Evolutionary conservation across 1,284 basidiomycete species (phyloP), one percentile per base, ranked within the genome.

Genomic region (Trametes hirsuta): DNA sequence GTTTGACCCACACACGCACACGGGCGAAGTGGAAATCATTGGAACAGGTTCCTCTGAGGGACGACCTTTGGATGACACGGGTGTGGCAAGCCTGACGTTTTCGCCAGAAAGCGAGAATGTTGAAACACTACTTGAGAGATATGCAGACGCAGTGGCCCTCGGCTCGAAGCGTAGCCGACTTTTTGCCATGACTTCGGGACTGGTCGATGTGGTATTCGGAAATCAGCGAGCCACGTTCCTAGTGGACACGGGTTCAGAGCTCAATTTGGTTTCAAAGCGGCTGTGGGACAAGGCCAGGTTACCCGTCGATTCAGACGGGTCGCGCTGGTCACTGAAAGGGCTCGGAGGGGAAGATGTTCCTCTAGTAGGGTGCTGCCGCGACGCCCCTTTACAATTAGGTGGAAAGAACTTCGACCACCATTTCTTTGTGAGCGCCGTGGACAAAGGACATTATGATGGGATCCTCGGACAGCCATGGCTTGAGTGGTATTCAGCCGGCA

Each of bases 381-480:
- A 69, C 48, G 70, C 61, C 6, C 63, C 59, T 2, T 53, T 73
- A 0, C 40, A 39, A 10, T 64, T 72, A 18, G 66, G 68, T 12
- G 63, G 64, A 2, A 64, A 70, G n/a, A 34, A 58, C 1, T 72
- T 76, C 47, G 60, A 70, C 35, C 72, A 74, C 53, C 71, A 75
- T 35, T 67, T 74, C 21, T 74, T 72, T 21, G 65, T 75, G 36
- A 40, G 36, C 15, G 60, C 58, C 0, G 18, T 44, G 1, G 58
- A 62, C 2, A 59, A 59, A 2, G 30, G 30, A 2, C 30, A 30
- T 8, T 30, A 30, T 2, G 30, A 30, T 8, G 30, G 30, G 30
- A 30, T 30, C 4, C 30, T 30, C 1, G 30, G 30, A 4, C 30
- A 30, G 8, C 30, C 30, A 2, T 30, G 30, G 30, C 30, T 30